A percentile compares a stretch with the other conserved stretches of the same genome.
phyloP scores from a whole-genome alignment of 495 filamentous ascomycete genomes.

The Neurospora sp. region DNA sequence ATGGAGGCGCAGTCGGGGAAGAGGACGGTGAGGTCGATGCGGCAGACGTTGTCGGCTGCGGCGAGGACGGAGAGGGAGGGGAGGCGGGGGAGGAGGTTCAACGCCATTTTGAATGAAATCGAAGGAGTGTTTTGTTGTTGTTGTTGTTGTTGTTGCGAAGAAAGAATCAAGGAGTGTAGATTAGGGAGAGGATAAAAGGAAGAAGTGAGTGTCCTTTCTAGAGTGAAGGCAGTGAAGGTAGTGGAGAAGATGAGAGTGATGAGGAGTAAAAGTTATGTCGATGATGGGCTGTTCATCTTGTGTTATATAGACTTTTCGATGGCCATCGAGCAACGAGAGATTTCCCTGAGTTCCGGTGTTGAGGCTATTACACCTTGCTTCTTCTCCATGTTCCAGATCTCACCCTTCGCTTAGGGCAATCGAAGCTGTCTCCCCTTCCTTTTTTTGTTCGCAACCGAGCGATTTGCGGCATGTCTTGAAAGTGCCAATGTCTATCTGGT shows the following conservation, averaged over 20 bases:
- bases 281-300: not conserved
- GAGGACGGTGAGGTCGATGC: slow-evolving; percentile 5
- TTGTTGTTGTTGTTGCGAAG: not conserved
- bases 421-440: not conserved
- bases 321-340: not conserved
- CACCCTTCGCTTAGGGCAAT: not conserved
- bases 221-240: not conserved
- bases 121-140: not conserved
- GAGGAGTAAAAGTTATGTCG: not conserved
- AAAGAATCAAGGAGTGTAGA: not conserved
- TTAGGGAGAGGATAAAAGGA: not conserved
- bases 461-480: not conserved
- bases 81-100: slow-evolving; percentile 2
- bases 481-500: not conserved
- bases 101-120: slow-evolving; percentile 1
- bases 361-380: not conserved
- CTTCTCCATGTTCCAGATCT: not conserved
- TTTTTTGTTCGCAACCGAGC: not conserved
- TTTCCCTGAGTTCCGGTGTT: not conserved
- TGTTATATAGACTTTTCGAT: not conserved
- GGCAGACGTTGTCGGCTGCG: slow-evolving; percentile 6
- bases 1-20: slow-evolving; percentile 8
- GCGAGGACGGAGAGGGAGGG: slow-evolving; percentile 6
- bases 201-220: not conserved
- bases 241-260: not conserved